Evolutionary conservation across 129 eudicot genomes (phyloP).

Genomic region (Helianthus annuus): HanXRQr2.0-SUNRISE NC_035443.2:84638321-84638820

Average conservation of each 20-base stretch:
- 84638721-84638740: slow-evolving; percentile 29
- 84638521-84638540: slow-evolving; percentile 33
- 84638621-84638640: slow-evolving; percentile 26
- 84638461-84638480: too few species aligned
- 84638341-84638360: too few species aligned
- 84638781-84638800: slow-evolving; percentile 85
- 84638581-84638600: slow-evolving; percentile 60
- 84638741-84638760: slow-evolving; percentile 49
- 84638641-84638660: slow-evolving; percentile 39
- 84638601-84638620: slow-evolving; percentile 55
- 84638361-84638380: too few species aligned
- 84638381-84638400: too few species aligned
- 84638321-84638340: too few species aligned
- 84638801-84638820: slow-evolving; percentile 74
- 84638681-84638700: slow-evolving; percentile 12
- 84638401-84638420: too few species aligned
- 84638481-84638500: too few species aligned
- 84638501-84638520: too few species aligned
- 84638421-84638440: too few species aligned
- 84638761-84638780: slow-evolving; percentile 65
- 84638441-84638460: too few species aligned
- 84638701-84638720: slow-evolving; percentile 17
- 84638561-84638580: slow-evolving; percentile 77
- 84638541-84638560: slow-evolving; percentile 66
- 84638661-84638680: slow-evolving; percentile 24